phyloP scores from a whole-genome alignment of 2,329 filamentous ascomycete genomes.

The Gyromitra esculenta region DNA sequence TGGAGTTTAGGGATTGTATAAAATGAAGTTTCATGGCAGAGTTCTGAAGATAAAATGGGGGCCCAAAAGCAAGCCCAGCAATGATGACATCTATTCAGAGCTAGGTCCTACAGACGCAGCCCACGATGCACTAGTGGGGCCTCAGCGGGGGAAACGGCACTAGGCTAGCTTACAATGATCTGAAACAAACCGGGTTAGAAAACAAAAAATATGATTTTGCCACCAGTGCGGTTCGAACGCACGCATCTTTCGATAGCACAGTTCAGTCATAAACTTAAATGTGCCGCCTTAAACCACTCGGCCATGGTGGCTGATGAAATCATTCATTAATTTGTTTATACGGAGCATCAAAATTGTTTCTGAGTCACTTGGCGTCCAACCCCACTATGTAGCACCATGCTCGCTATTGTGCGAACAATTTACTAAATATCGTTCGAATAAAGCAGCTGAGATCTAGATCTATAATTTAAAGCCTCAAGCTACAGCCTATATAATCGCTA shows the following conservation, averaged over 20 bases:
- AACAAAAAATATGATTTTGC: slow-evolving; percentile 39
- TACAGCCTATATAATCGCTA: no score
- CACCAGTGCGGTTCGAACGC: slow-evolving; percentile 54
- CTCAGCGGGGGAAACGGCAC: no score
- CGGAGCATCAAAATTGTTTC: not conserved
- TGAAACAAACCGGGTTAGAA: not conserved
- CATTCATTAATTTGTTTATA: not conserved
- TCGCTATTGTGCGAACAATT: not conserved
- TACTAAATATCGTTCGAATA: no score
- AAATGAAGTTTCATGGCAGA: slow-evolving; percentile 21
- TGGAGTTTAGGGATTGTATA: slow-evolving; percentile 37
- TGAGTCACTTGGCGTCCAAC: slow-evolving; percentile 15
- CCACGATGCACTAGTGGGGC: not conserved
- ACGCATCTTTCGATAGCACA: slow-evolving; percentile 55
- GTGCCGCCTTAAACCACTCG: slow-evolving; percentile 54
- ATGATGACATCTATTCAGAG: not conserved
- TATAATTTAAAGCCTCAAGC: no score
- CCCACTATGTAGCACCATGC: not conserved
- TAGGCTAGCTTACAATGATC: not conserved
- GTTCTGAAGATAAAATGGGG: not conserved
- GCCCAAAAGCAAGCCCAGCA: not conserved
- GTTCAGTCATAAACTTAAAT: slow-evolving; percentile 53
- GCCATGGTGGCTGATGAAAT: slow-evolving; percentile 47
- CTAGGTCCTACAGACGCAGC: not conserved
- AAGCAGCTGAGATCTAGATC: no score